Percentiles rank a stretch among this genome's conserved stretches.
phyloP scores from a whole-genome alignment of 805 yeast genomes.

The Metschnikowia orientalis region DNA sequence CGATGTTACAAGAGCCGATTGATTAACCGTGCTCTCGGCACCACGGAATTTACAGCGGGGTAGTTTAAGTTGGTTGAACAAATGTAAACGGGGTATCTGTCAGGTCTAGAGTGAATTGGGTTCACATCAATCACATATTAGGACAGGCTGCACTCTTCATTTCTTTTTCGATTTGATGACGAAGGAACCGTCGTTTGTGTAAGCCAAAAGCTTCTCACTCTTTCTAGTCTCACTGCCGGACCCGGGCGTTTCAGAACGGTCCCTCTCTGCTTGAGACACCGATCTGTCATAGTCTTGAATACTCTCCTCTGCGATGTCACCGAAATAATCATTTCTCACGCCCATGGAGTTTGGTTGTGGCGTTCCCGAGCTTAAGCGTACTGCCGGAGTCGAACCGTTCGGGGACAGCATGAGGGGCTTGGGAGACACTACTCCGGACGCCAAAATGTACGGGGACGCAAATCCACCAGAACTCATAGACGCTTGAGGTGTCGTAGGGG shows the following conservation, averaged over 20 bases:
- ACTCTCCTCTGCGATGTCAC: constrained; percentile 5
- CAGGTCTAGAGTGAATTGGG: too few relatives aligned
- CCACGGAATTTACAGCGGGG: too few relatives aligned
- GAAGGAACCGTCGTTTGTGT: constrained; percentile 38
- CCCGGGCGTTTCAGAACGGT: constrained; percentile 2
- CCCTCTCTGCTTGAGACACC: constrained; percentile 2
- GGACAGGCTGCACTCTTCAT: too few relatives aligned
- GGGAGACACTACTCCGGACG: constrained; percentile 59
- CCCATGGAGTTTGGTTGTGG: constrained; percentile 10
- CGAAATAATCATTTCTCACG: constrained; percentile 13
- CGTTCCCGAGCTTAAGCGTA: constrained; percentile 5
- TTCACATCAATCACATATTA: too few relatives aligned
- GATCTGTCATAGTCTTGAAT: neutral
- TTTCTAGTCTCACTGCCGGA: constrained; percentile 5
- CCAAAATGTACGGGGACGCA: constrained; percentile 64
- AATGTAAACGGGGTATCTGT: too few relatives aligned
- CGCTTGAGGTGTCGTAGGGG: constrained; percentile 39
- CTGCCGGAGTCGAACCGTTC: constrained; percentile 1
- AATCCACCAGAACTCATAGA: constrained; percentile 41
- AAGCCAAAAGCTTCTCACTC: constrained; percentile 37
- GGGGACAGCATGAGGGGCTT: constrained; percentile 20
- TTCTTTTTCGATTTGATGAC: constrained; percentile 31
- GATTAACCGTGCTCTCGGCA: too few relatives aligned
- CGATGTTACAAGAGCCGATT: too few relatives aligned
- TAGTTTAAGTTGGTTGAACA: too few relatives aligned